Percentiles rank a stretch among this genome's conserved stretches.
phyloP scores from a whole-genome alignment of 768 basidiomycete species.

The Glaciozyma antarctica region DNA sequence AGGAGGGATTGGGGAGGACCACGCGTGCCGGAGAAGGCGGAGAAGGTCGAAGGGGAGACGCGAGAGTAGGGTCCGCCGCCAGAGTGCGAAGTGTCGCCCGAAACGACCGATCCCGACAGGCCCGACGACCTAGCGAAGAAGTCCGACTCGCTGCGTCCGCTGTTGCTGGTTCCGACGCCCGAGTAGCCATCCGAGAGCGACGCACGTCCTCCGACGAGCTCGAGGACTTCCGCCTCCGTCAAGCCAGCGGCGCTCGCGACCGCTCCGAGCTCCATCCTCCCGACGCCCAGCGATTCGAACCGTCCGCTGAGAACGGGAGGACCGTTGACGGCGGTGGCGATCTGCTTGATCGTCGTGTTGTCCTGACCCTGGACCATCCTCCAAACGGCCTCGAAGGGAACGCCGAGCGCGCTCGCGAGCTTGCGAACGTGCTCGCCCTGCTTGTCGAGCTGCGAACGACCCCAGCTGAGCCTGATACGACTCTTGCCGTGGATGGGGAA shows the following conservation, averaged over 20 bases:
- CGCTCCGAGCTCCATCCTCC: slow-evolving; percentile 27
- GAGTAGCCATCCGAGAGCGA: not conserved
- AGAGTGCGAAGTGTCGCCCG: not conserved
- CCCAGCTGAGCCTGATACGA: slow-evolving; percentile 84
- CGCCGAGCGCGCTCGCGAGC: slow-evolving; percentile 32
- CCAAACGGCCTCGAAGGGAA: slow-evolving; percentile 35
- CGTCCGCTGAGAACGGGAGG: not conserved
- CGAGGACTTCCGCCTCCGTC: slow-evolving; percentile 29
- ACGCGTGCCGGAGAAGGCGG: slow-evolving; percentile 1
- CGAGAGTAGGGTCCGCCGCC: slow-evolving; percentile 11
- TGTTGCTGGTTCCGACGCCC: not conserved
- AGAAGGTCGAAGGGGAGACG: slow-evolving; percentile 18
- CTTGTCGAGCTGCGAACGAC: slow-evolving; percentile 57
- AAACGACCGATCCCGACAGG: not conserved
- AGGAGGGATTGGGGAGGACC: not conserved
- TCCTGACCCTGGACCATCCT: slow-evolving; percentile 36
- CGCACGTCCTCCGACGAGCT: slow-evolving; percentile 20
- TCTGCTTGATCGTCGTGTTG: slow-evolving; percentile 35
- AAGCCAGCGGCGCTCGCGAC: slow-evolving; percentile 30
- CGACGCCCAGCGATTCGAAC: slow-evolving; percentile 1
- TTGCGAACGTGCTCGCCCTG: slow-evolving; percentile 36
- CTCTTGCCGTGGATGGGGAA: slow-evolving; percentile 81
- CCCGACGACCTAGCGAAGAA: slow-evolving; percentile 10
- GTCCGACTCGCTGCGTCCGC: slow-evolving; percentile 2
- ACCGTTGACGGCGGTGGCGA: slow-evolving; percentile 31